Base-by-base conservation (phyloP, 768 basidiomycete genomes). In the Glaciozyma martinii region DNA sequence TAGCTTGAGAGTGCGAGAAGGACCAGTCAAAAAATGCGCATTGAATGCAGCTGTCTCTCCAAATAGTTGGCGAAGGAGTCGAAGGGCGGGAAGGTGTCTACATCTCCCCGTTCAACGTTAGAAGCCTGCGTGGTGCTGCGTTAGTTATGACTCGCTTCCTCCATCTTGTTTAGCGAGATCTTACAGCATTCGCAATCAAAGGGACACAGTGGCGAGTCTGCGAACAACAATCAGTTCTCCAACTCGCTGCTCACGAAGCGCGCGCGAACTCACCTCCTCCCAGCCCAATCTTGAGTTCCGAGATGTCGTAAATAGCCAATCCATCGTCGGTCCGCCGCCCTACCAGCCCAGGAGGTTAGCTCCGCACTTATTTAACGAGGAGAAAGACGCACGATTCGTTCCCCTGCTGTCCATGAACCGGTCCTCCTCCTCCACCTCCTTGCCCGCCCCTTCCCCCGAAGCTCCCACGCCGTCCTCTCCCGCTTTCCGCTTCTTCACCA, bases 111-210 rank as follows among this genome's bases (percentile, higher is more conserved):
- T 19, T 54, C 53, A 54, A 8, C 53, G 53, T 54, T 27, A 54
- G 53, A 54, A 54, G 30, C 53, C 53, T 54, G 30, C 18, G 42
- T 43, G 9, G 12, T 43, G 42, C n/a, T n/a, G n/a, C n/a, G n/a
- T n/a, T n/a, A n/a, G n/a, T n/a, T n/a, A n/a, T n/a, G n/a, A n/a
- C n/a, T n/a, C 7, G 9, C 21, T 23, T 25, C n/a, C 4, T 21
- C n/a, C 16, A 19, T 3, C 3, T 25, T 18, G 13, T 8, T 21
- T 21, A 12, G 9, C 46, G 46, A 52, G 27, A 29, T 30, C 53
- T 30, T 15, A 71, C 73, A 74, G 62, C 73, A 74, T 10, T 71
- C 54, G 65, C 73, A 74, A 47, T 74, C 73, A 63, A 74, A 74
- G 2, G 73, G 73, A 37, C 73, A 74, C 1, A 66, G 59, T 29